These are phyloP conservation scores for Pseudoturritis turrita DNA, from an alignment of 345 rosid genomes.

Conservation along the genomic window DNA sequence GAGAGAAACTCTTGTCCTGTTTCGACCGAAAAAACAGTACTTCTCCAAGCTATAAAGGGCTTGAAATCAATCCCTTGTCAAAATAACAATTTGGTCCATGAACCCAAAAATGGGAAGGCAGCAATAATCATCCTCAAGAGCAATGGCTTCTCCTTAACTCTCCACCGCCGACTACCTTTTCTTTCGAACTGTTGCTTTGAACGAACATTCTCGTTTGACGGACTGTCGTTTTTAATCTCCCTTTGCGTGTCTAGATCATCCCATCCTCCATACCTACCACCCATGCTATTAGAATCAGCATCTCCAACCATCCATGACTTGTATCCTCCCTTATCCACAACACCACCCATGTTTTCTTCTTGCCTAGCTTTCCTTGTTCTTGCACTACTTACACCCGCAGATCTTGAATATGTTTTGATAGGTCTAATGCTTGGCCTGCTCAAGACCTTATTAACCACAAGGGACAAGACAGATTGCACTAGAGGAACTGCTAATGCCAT, in stretches of 20 bases:
- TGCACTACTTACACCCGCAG: conserved; percentile 25
- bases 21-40: neutral
- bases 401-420: conserved; percentile 37
- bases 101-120: conserved; percentile 69
- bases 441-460: conserved; percentile 53
- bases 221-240: conserved; percentile 10
- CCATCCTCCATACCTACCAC: conserved; percentile 68
- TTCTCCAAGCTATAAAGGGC: neutral
- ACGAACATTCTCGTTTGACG: conserved; percentile 14
- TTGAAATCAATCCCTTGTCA: conserved; percentile 23
- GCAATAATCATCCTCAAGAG: conserved; percentile 61
- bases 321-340: conserved; percentile 39
- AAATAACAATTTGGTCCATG: conserved; percentile 59
- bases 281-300: conserved; percentile 21
- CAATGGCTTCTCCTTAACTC: conserved; percentile 64
- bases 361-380: conserved; percentile 26
- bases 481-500: conserved; percentile 92
- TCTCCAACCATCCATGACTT: conserved; percentile 60
- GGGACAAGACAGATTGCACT: conserved; percentile 57
- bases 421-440: conserved; percentile 37
- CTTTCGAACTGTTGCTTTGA: conserved; percentile 29
- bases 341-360: conserved; percentile 25
- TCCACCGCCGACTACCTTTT: conserved; percentile 47
- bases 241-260: conserved; percentile 58
- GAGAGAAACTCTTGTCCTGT: neutral